Evolutionary conservation across 208 protist species (phyloP).

Genomic region (Angomonas deanei): DNA sequence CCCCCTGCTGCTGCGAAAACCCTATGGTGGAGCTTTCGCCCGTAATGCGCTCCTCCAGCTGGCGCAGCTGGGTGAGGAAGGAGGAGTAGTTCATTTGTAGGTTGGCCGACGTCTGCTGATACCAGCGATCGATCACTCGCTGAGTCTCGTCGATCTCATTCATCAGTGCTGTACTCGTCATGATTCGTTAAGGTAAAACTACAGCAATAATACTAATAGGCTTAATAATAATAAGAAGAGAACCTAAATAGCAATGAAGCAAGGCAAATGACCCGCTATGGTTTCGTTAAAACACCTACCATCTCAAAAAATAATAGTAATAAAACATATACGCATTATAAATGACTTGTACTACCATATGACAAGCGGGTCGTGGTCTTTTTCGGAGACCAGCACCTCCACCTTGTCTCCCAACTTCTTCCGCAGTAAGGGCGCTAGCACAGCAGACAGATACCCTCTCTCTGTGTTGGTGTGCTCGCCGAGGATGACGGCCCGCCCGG

Average conservation of each 20-base stretch:
- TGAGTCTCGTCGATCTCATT: conserved; percentile 76
- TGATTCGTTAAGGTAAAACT: neutral
- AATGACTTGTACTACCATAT: conserved; percentile 37
- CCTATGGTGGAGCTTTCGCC: conserved; percentile 15
- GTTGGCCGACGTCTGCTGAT: conserved; percentile 32
- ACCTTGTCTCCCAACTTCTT: conserved; percentile 39
- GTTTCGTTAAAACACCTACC: neutral
- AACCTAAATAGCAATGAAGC: neutral
- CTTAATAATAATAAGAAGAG: neutral
- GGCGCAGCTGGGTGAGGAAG: conserved; percentile 42
- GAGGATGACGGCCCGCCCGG: conserved; percentile 78
- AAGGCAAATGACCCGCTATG: too few species aligned
- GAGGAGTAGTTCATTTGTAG: conserved; percentile 31
- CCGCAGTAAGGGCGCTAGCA: conserved; percentile 45
- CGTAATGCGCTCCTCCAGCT: conserved; percentile 36
- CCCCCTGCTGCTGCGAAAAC: conserved; percentile 4
- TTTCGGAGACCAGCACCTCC: conserved; percentile 39
- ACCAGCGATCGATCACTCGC: conserved; percentile 49
- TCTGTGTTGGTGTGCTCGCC: conserved; percentile 93
- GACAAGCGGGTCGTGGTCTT: conserved; percentile 72
- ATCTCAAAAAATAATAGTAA: neutral
- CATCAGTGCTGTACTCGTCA: conserved; percentile 31
- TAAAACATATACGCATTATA: neutral
- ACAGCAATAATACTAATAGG: neutral
- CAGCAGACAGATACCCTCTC: conserved; percentile 68